Percentiles rank a stretch among this genome's conserved stretches.
Conservation (phyloP, 345 rosid genomes). For the Melaleuca alternifolia region DNA sequence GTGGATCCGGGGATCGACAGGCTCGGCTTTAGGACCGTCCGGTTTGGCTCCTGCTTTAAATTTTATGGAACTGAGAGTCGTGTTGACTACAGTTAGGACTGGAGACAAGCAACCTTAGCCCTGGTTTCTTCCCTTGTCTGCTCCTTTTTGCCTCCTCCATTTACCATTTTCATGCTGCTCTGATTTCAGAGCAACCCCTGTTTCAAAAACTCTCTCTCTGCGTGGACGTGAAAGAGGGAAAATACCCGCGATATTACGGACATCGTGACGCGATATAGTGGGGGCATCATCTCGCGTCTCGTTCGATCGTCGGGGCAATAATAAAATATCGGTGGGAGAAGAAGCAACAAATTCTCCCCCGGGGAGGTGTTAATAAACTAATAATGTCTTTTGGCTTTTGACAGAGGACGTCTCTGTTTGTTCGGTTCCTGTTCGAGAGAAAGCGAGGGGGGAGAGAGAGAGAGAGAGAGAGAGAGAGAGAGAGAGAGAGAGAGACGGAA, state of each 20-base stretch:
- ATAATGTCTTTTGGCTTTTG: neutral
- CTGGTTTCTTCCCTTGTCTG: neutral
- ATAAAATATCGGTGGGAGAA: neutral
- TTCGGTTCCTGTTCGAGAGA: slow-evolving; percentile 21
- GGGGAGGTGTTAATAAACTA: neutral
- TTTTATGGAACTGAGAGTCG: neutral
- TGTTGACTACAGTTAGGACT: neutral
- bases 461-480: neutral
- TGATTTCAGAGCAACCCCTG: neutral
- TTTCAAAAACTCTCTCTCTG: neutral
- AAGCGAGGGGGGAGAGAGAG: neutral
- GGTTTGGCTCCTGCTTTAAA: neutral
- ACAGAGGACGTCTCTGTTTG: slow-evolving; percentile 14
- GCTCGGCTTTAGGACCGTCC: neutral
- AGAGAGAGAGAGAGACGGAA: neutral
- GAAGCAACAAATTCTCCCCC: neutral
- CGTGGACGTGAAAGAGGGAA: neutral
- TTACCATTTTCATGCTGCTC: no score
- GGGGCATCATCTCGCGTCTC: neutral
- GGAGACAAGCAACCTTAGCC: neutral
- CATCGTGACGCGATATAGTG: neutral
- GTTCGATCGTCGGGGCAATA: neutral
- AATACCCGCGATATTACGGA: neutral
- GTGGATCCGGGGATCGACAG: neutral
- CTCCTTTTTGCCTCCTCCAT: no score